Conservation (phyloP, 176 grass and related monocot species). For the Oryza longistaminata region DNA sequence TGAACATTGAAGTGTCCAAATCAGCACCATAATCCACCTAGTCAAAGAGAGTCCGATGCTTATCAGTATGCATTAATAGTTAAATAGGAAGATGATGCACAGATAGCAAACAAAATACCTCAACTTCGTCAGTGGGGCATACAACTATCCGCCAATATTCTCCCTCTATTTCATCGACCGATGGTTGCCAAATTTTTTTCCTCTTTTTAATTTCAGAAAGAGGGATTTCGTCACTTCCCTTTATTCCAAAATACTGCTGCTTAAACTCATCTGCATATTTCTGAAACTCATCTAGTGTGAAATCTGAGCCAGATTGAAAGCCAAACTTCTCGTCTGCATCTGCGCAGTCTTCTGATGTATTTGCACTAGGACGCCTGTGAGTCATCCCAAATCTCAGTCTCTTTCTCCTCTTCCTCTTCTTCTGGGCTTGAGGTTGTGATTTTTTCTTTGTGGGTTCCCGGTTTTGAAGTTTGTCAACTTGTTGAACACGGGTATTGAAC, state of each 20-base stretch:
- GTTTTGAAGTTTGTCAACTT: conserved; percentile 98
- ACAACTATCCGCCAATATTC: conserved; percentile 98
- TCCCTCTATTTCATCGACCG: conserved; percentile 87
- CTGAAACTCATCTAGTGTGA: conserved; percentile 71
- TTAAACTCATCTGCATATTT: conserved; percentile 75
- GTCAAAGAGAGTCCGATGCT: conserved; percentile 22
- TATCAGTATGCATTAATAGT: conserved; percentile 29
- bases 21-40: conserved; percentile 97
- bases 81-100: conserved; percentile 18
- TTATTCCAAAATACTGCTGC: conserved; percentile 74
- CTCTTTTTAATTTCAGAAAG: conserved; percentile 51
- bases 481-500: conserved; percentile 90
- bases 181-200: conserved; percentile 60
- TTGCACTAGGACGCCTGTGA: conserved; percentile 50
- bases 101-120: conserved; percentile 48
- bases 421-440: conserved; percentile 58
- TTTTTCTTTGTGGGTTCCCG: conserved; percentile 70
- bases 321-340: conserved; percentile 86
- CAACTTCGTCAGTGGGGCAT: conserved; percentile 77
- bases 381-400: conserved; percentile 86
- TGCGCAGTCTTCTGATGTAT: conserved; percentile 52
- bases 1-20: conserved; percentile 81
- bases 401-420: conserved; percentile 79
- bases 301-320: conserved; percentile 94
- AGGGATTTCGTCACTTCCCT: conserved; percentile 47